Base-by-base conservation (phyloP, 2,329 filamentous ascomycete genomes). In the Diplodia mutila region DNA sequence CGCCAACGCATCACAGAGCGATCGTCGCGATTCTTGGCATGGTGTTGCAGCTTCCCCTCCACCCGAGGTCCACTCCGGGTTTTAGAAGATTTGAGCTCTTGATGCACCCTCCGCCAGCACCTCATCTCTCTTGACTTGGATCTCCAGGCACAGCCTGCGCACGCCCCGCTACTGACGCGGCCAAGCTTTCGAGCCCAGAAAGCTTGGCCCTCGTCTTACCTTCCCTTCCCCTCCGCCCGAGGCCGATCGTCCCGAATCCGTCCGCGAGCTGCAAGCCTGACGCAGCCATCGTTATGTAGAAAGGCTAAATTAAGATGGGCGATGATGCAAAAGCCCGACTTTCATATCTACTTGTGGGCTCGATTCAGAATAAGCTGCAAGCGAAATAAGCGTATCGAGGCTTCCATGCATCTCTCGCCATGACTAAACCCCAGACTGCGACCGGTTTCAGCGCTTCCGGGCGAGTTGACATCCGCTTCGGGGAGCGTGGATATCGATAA, bases 11-110 rank as follows among this genome's bases (percentile, higher is more conserved):
- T n/a, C n/a, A 21, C 2, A 18, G 3, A 61, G 39, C 42, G 39
- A 61, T 61, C 57, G 16, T 61, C 57, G n/a, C n/a, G 42, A 49
- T 61, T 49, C 57, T 61, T 61, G 57, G 57, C 57, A 27, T 61
- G 57, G 57, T 61, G 57, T 61, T 61, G 57, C 57, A 61, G 6
- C 7, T 34, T 48, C 42, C 57, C 21, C 3, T 21, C 39, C 18
- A 9, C 25, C 57, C 46, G 39, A 34, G 42, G 25, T 42, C 42
- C 21, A 48, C 21, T 23, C 25, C 34, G 16, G 27, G 11, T 34
- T 51, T 23, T 8, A n/a, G 42, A 23, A 9, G 7, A 34, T 2
- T 3, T 11, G 32, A 12, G 3, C 8, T 34, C 32, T 34, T 11
- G 32, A 34, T 11, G 32, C 32, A 34, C 9, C 1, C 2, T 1